These are phyloP conservation scores for Nymphaea thermarum DNA, from an alignment of 164 flowering plant species.

Conservation along the genomic window DNA sequence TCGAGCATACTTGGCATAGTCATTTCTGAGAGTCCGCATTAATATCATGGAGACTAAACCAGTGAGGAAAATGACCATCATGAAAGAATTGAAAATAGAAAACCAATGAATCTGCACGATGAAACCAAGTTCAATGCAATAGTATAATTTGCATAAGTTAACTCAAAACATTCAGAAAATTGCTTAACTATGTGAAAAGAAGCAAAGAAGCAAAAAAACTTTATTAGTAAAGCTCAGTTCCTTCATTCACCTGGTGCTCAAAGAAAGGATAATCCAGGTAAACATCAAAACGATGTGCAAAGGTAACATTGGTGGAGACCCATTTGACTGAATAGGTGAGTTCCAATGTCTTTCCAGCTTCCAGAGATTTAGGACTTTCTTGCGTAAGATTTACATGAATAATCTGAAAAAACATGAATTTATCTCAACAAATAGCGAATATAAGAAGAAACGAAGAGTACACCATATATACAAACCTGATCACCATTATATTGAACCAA, in stretches of 20 bases:
- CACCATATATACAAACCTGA: constrained; percentile 40
- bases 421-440: background rate
- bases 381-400: constrained; percentile 91
- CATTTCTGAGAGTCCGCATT: constrained; percentile 97
- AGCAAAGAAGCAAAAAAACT: background rate
- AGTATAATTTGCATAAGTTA: background rate
- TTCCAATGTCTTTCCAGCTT: constrained; percentile 59
- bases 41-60: constrained; percentile 98
- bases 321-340: constrained; percentile 87
- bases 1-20: constrained; percentile 97
- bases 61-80: constrained; percentile 99
- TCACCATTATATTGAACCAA: constrained; percentile 61
- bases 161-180: no score
- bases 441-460: background rate
- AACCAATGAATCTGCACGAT: constrained; percentile 87
- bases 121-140: background rate
- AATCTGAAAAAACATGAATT: constrained; percentile 39
- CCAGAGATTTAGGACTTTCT: constrained; percentile 66
- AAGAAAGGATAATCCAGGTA: constrained; percentile 97
- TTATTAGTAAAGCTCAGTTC: no score
- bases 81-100: constrained; percentile 95
- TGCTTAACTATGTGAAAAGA: background rate
- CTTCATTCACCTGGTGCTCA: constrained; percentile 78
- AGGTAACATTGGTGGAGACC: constrained; percentile 58
- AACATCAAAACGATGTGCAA: constrained; percentile 93